A percentile compares a stretch with the other conserved stretches of the same genome.
These are phyloP conservation scores for Leishmania turanica DNA, from an alignment of 208 protist species.

Conservation along the genomic window DNA sequence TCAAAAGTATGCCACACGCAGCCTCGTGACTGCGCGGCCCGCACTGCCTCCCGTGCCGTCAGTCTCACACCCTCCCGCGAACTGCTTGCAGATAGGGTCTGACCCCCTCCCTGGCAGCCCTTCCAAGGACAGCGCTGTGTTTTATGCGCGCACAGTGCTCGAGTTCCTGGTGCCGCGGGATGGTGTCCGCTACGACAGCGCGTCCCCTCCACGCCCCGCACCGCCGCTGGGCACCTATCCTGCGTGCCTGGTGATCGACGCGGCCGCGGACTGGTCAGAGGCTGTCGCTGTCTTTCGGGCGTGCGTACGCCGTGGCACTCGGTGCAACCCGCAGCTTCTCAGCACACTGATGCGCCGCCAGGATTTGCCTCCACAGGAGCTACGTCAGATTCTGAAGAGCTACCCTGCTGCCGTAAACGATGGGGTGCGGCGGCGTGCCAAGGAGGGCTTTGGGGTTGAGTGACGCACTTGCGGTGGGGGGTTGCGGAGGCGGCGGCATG, in stretches of 20 bases:
- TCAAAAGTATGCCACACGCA: constrained; percentile 47
- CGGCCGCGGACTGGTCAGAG: constrained; percentile 26
- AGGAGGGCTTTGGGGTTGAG: constrained; percentile 26
- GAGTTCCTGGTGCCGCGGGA: constrained; percentile 18
- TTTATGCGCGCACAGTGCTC: constrained; percentile 7
- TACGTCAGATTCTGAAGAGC: constrained; percentile 39
- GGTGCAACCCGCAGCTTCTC: constrained; percentile 66
- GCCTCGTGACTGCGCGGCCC: constrained; percentile 31
- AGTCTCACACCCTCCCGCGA: not conserved
- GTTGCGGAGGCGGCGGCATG: not conserved
- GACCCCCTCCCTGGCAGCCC: not conserved
- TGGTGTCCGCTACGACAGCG: constrained; percentile 10
- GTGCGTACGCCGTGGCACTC: constrained; percentile 48
- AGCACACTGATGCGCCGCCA: constrained; percentile 53
- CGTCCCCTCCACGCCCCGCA: constrained; percentile 8
- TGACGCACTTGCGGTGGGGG: not conserved
- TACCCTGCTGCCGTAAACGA: constrained; percentile 53
- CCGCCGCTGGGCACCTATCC: constrained; percentile 30
- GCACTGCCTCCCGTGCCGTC: constrained; percentile 3
- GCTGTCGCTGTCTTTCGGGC: constrained; percentile 50
- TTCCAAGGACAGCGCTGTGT: not conserved
- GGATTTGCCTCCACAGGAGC: constrained; percentile 26
- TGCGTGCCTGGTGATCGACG: constrained; percentile 28
- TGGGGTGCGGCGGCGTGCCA: constrained; percentile 44
- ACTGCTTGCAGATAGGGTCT: not conserved